Evolutionary conservation across 2,329 filamentous ascomycete species (phyloP), one percentile per base, ranked within the genome.

Genomic region (Neonectria magnoliae): DNA sequence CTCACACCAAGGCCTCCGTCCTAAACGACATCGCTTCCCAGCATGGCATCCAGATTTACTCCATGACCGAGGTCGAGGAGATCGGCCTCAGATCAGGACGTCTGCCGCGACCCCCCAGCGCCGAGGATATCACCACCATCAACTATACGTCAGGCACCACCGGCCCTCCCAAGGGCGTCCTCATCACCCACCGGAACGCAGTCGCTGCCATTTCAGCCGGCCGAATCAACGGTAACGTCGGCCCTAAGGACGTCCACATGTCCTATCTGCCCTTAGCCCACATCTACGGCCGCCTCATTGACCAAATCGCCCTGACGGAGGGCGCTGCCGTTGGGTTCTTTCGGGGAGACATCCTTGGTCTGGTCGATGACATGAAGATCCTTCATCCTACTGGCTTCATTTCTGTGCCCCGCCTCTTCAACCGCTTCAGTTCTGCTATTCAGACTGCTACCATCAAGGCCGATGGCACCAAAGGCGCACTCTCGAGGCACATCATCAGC

Each of bases 261-360:
- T 98, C 95, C 1, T 99, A 98, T 80, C 87, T 99, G 56, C 96
- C 96, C 0, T 83, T 98, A 42, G 96, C 96, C 10, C 96, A 99
- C 77, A 98, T 99, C 73, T 98, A 93, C 78, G 92, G 94, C 69
- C 91, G 96, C 60, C 85, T 98, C 70, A 84, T 90, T 44, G 96
- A 99, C 77, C 92, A 97, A 77, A 83, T 85, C 4, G 87, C 88
- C 14, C 83, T 98, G 16, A 88, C 91, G 73, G 85, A 88, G 57
- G 94, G 93, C 59, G 88, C 88, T 36, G 83, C 88, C 9, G 90
- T 98, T 72, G 96, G 95, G 13, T 99, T 95, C 80, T 99, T 98
- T 87, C 93, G 96, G 72, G 96, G 96, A 59, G 93, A 98, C 76
- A 91, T 98, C 67, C 77, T 92, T 13, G 92, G 92, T 68, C 83